Evolutionary conservation across 306 rosid genomes (phyloP), one percentile per base, ranked within the genome.

Genomic region (Lupinus albus): DNA sequence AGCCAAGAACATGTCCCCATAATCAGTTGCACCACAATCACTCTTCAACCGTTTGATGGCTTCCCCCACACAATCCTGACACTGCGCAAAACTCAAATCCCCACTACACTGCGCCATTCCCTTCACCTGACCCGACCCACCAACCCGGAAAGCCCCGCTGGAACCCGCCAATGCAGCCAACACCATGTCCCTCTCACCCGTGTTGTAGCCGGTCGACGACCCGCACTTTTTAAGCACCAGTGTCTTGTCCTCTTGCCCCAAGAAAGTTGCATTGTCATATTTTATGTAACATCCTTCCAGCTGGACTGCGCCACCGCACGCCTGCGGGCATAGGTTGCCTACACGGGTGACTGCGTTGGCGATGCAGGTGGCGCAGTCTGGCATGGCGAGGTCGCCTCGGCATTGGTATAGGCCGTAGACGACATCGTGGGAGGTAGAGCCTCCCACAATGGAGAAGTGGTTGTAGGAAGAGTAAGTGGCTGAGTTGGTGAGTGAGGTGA

Each of bases 351-450:
- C 80, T 0, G 98, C 80, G 1, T 84, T 86, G 0, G 86, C 65
- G 0, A 93, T 70, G 71, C 97, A 89, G 1, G 88, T 18, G 73
- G 96, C 83, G 74, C 97, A 93, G 76, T 86, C 96, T 0, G 88
- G 91, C 98, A 88, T 88, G 50, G 91, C 65, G 42, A 93, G 91
- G 79, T 93, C 98, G 3, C 86, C 98, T 0, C 97, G 97, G 79
- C 98, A 93, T 64, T 93, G 98, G 88, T 80, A 88, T 73, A 93
- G 88, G 8, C 97, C 97, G 73, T 83, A 73, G 7, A 77, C 73
- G 16, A 76, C 64, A 80, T 87, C 98, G 21, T 49, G 78, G 0
- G 69, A 60, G 71, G 42, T 64, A 7, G 94, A 70, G 6, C 84
- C 89, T 4, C 84, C 89, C 7, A 78, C 32, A 76, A 93, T 69